Conservation (phyloP, 108 stramenopile species). For the Phaeodactylum tricornutum region DNA sequence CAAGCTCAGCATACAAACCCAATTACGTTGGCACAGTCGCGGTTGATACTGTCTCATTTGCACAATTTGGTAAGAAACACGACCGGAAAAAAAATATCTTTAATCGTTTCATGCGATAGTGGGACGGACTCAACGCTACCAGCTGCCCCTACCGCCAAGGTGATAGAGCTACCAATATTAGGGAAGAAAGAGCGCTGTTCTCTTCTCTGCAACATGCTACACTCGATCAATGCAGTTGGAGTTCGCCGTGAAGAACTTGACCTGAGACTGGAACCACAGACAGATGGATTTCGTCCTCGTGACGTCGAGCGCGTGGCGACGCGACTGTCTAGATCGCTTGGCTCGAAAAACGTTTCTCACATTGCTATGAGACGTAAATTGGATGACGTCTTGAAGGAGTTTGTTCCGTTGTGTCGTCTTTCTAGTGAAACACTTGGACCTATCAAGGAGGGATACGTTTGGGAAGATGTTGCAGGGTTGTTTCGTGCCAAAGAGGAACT, state of each 20-base stretch:
- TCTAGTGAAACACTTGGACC: slow-evolving; percentile 1
- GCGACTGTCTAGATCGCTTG: slow-evolving; percentile 15
- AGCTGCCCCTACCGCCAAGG: too few relatives aligned
- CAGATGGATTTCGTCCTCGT: slow-evolving; percentile 44
- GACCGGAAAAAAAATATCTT: slow-evolving; percentile 3
- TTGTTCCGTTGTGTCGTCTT: slow-evolving; percentile 18
- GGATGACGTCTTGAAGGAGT: slow-evolving; percentile 9
- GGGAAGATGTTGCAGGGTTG: slow-evolving; percentile 68
- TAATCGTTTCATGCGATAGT: slow-evolving; percentile 17
- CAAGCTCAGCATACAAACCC: slow-evolving; percentile 55
- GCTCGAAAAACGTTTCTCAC: background rate
- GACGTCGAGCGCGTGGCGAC: slow-evolving; percentile 46
- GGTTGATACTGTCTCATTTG: slow-evolving; percentile 57
- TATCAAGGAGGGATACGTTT: slow-evolving; percentile 8
- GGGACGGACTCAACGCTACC: background rate
- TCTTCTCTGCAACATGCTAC: background rate
- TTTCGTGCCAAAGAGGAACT: slow-evolving; percentile 56
- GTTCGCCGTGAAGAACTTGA: background rate
- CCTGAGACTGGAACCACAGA: slow-evolving; percentile 4
- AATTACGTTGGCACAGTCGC: slow-evolving; percentile 48
- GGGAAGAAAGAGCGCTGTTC: background rate
- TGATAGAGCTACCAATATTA: background rate
- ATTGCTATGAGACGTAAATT: background rate
- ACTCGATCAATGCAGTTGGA: background rate
- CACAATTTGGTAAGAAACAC: slow-evolving; percentile 12